Percentiles rank a stretch among this genome's conserved stretches.
Evolutionary conservation across 2,329 filamentous ascomycete species (phyloP).

Genomic region (Fusarium sp.): DNA sequence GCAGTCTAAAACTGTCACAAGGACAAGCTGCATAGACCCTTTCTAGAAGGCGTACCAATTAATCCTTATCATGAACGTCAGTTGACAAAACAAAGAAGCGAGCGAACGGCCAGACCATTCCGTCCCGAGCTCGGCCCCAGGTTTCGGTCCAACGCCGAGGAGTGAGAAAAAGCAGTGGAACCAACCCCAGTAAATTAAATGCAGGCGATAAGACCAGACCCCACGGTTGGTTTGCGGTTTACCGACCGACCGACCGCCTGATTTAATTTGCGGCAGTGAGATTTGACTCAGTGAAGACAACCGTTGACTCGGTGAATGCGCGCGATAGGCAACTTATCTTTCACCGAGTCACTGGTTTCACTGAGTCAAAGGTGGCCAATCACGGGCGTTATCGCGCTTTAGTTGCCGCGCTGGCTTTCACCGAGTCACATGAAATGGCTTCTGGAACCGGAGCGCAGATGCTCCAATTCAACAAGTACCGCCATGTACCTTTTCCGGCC

Average conservation of each 20-base stretch:
- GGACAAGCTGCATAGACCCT: constrained; percentile 2
- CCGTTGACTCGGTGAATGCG: constrained; percentile 33
- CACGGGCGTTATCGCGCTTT: constrained; percentile 26
- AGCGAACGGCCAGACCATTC: not conserved
- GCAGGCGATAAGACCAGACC: constrained; percentile 21
- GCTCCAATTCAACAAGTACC: constrained; percentile 18
- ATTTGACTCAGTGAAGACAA: constrained; percentile 36
- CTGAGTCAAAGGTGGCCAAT: constrained; percentile 36
- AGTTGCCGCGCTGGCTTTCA: constrained; percentile 29
- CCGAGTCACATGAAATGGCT: constrained; percentile 22
- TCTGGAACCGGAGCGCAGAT: constrained; percentile 9
- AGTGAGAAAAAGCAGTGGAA: constrained; percentile 6
- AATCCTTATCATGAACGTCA: not conserved
- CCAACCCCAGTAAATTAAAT: constrained; percentile 3
- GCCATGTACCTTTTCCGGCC: constrained; percentile 35
- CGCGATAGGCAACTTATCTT: constrained; percentile 28
- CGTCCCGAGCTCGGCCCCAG: constrained; percentile 33
- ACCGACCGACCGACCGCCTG: too few relatives aligned
- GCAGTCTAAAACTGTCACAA: constrained; percentile 13
- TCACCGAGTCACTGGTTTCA: constrained; percentile 41
- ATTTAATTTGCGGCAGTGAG: constrained; percentile 18
- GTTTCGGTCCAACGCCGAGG: constrained; percentile 31
- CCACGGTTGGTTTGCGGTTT: constrained; percentile 5
- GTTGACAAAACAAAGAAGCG: too few relatives aligned
- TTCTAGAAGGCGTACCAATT: constrained; percentile 21